Evolutionary conservation across 169 alveolate genomes (phyloP).

Genomic region (Plasmodium gallinaceum): DNA sequence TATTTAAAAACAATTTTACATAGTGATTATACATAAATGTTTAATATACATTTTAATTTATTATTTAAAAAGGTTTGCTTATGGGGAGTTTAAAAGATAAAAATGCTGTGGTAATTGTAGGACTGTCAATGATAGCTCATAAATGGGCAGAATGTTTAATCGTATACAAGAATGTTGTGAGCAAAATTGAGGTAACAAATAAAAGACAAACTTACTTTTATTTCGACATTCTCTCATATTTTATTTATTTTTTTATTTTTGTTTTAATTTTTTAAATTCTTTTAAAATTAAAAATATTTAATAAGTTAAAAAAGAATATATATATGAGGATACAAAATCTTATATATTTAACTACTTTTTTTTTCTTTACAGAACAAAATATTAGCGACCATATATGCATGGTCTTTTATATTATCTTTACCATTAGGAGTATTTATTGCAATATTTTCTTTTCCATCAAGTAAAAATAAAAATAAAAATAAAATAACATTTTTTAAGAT

Average conservation of each 20-base stretch:
- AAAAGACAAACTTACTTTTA: constrained; percentile 8
- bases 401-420: constrained; percentile 70
- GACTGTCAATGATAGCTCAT: constrained; percentile 73
- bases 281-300: no score
- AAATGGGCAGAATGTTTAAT: constrained; percentile 74
- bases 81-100: constrained; percentile 73
- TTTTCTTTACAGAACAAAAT: constrained; percentile 34
- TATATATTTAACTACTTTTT: neutral
- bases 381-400: constrained; percentile 56
- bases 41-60: neutral
- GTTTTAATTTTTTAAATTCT: no score
- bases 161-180: constrained; percentile 52
- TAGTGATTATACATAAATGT: neutral
- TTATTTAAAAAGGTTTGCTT: constrained; percentile 52
- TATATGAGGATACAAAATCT: constrained; percentile 1
- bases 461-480: constrained; percentile 31
- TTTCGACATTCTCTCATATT: constrained; percentile 17
- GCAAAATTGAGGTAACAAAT: constrained; percentile 39
- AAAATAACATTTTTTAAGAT: neutral
- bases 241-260: constrained; percentile 6
- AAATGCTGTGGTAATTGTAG: constrained; percentile 60
- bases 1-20: neutral
- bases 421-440: constrained; percentile 74
- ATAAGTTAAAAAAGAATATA: constrained; percentile 5
- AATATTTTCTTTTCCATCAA: constrained; percentile 66